phyloP scores from a whole-genome alignment of 176 grass and related monocot genomes.

The Raddia distichophylla region DNA sequence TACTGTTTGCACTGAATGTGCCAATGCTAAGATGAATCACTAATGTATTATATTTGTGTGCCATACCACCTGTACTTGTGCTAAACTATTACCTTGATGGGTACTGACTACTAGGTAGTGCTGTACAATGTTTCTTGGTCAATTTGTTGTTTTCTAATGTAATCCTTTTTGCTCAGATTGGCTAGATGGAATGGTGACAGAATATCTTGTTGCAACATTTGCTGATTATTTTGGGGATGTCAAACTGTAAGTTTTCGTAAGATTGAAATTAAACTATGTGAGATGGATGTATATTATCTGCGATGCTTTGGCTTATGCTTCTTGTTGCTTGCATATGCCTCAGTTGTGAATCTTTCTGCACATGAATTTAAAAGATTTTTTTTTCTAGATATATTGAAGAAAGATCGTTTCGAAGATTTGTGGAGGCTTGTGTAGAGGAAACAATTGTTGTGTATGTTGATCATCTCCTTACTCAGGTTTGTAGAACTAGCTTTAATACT shows the following conservation, averaged over 20 bases:
- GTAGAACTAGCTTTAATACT: slow-evolving; percentile 27
- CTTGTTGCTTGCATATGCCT: background rate
- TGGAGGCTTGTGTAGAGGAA: slow-evolving; percentile 94
- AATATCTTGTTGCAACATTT: slow-evolving; percentile 92
- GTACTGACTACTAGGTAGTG: background rate
- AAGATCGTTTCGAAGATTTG: slow-evolving; percentile 96
- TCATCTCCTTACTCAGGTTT: slow-evolving; percentile 92
- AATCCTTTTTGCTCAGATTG: slow-evolving; percentile 66
- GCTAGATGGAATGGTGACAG: slow-evolving; percentile 78
- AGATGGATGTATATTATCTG: slow-evolving; percentile 5
- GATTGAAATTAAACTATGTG: background rate
- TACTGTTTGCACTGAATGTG: slow-evolving; percentile 4
- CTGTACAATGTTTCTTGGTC: slow-evolving; percentile 17
- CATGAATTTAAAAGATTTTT: slow-evolving; percentile 28
- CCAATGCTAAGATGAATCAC: background rate
- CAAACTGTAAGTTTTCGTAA: slow-evolving; percentile 78
- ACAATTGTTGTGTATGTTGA: slow-evolving; percentile 94
- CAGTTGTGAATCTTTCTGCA: slow-evolving; percentile 5
- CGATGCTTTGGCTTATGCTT: slow-evolving; percentile 30
- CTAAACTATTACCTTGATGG: background rate
- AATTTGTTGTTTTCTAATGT: slow-evolving; percentile 41
- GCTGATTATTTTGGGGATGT: slow-evolving; percentile 95
- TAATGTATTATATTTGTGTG: background rate
- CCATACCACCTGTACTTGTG: background rate
- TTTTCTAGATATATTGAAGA: slow-evolving; percentile 89